A percentile compares a stretch with the other conserved stretches of the same genome.
Evolutionary conservation across 495 filamentous ascomycete species (phyloP).

Genomic region (Daldinia loculata): DNA sequence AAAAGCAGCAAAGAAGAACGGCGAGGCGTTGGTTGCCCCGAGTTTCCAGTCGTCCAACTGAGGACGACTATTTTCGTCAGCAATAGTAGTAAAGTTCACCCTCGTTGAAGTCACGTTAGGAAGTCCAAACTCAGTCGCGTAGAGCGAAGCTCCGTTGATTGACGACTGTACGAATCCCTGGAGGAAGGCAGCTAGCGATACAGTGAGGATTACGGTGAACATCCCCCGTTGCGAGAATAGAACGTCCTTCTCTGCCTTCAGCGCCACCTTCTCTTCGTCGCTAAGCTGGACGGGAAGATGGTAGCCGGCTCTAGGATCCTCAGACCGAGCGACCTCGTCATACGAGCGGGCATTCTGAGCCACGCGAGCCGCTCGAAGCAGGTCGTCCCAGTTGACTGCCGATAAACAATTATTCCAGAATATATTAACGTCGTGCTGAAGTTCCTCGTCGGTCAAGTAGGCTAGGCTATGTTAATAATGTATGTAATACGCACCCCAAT

Average conservation of each 20-base stretch:
- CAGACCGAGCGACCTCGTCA: slow-evolving; percentile 34
- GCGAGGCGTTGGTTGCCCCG: slow-evolving; percentile 36
- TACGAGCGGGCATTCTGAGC: slow-evolving; percentile 43
- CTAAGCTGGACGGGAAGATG: slow-evolving; percentile 30
- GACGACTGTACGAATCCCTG: slow-evolving; percentile 45
- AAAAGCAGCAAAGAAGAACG: slow-evolving; percentile 42
- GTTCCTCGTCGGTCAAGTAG: slow-evolving; percentile 41
- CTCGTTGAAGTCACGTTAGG: background rate
- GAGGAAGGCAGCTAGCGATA: slow-evolving; percentile 46
- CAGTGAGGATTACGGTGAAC: slow-evolving; percentile 44
- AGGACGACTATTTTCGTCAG: background rate
- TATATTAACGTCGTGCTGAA: slow-evolving; percentile 33
- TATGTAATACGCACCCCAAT: background rate
- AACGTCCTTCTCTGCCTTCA: slow-evolving; percentile 42
- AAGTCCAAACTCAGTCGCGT: slow-evolving; percentile 22
- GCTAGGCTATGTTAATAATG: slow-evolving; percentile 30
- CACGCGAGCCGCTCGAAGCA: slow-evolving; percentile 44
- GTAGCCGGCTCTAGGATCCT: slow-evolving; percentile 12
- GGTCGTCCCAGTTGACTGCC: slow-evolving; percentile 11
- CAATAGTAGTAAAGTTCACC: background rate
- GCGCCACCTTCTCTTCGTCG: slow-evolving; percentile 34
- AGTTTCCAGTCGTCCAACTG: slow-evolving; percentile 30
- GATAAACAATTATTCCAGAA: slow-evolving; percentile 31
- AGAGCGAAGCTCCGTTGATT: slow-evolving; percentile 43
- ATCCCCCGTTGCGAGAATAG: slow-evolving; percentile 39